Conservation (phyloP, 2,329 filamentous ascomycete genomes). For the Exophiala lecanii-corni region DNA sequence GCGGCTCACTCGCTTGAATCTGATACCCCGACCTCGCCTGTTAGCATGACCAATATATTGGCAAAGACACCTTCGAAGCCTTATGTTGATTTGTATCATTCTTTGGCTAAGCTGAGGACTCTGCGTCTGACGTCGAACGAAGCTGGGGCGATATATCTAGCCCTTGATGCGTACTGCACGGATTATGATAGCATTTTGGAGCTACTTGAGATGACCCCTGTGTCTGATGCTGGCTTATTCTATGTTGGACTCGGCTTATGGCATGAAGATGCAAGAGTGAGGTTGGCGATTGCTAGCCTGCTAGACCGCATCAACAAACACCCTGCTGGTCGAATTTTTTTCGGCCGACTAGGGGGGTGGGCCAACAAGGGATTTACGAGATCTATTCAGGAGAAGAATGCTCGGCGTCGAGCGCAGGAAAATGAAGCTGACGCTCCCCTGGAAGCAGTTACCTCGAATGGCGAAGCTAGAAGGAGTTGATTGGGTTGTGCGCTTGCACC, state of each 20-base stretch:
- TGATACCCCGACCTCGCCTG: slow-evolving; percentile 36
- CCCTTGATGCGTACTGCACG: slow-evolving; percentile 69
- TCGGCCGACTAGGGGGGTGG: slow-evolving; percentile 78
- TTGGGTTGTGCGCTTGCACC: background rate
- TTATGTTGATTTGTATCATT: slow-evolving; percentile 81
- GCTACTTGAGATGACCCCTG: slow-evolving; percentile 73
- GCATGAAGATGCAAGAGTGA: slow-evolving; percentile 77
- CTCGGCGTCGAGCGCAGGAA: slow-evolving; percentile 12
- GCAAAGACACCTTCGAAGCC: slow-evolving; percentile 50
- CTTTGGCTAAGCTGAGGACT: slow-evolving; percentile 83
- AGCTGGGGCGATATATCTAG: slow-evolving; percentile 78
- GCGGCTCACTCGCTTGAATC: slow-evolving; percentile 32
- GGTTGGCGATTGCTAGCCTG: slow-evolving; percentile 70
- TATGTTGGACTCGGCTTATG: slow-evolving; percentile 88
- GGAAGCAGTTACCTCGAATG: background rate
- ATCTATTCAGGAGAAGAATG: slow-evolving; percentile 61
- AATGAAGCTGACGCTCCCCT: slow-evolving; percentile 12
- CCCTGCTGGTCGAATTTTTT: slow-evolving; percentile 90
- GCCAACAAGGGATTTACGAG: slow-evolving; percentile 81
- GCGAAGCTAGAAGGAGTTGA: slow-evolving; percentile 1
- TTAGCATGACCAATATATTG: slow-evolving; percentile 55
- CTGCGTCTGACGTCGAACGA: slow-evolving; percentile 72
- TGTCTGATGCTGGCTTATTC: slow-evolving; percentile 83
- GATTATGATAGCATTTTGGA: slow-evolving; percentile 83
- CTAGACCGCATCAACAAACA: slow-evolving; percentile 79